Base-by-base conservation (phyloP, 306 rosid genomes). In the Begonia fuchsioides region DNA sequence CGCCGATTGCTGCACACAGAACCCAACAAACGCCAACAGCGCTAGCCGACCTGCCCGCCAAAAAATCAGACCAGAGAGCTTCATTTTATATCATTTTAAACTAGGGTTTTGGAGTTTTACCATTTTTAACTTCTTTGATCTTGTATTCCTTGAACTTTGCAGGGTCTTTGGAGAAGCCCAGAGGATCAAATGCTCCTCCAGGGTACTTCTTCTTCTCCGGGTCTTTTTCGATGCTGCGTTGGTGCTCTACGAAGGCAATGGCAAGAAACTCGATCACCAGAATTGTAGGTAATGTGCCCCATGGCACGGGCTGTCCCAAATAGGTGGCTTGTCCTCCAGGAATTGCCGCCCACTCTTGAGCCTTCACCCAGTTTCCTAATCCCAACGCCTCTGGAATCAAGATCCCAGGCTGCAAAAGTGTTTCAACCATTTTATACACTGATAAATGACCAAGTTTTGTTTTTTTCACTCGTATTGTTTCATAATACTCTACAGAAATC, bases 101-200 rank as follows among this genome's bases (percentile, higher is more conserved):
- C 35, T 26, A 26, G 35, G 35, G 7, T 26, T 26, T 26, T 26
- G 8, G 7, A 26, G 35, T 26, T 5, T 51, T 6, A 85, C 98
- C 98, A 59, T 92, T 92, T 66, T 92, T 92, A 0, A 92, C 9
- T 72, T 92, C 98, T 50, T 92, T 92, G 76, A 92, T 56, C 65
- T 92, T 92, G 86, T 79, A 82, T 63, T 92, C 96, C 52, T 81
- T 55, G 50, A 92, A 76, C 60, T 74, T 85, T 46, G n/a, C 70
- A 9, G 96, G 94, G 72, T 92, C 96, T 61, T 79, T 92, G n/a
- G 98, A 92, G 94, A 72, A 92, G 32, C 98, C 98, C 71, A 92
- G 64, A 52, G 98, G 98, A 52, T 92, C 98, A 44, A 92, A 85
- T 53, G 96, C 94, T 6, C 98, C 98, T 32, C 98, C 98, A 1